A percentile compares a stretch with the other conserved stretches of the same genome.
Evolutionary conservation across 176 grass and related monocot genomes (phyloP).

Genomic region (Melocanna baccifera): DNA sequence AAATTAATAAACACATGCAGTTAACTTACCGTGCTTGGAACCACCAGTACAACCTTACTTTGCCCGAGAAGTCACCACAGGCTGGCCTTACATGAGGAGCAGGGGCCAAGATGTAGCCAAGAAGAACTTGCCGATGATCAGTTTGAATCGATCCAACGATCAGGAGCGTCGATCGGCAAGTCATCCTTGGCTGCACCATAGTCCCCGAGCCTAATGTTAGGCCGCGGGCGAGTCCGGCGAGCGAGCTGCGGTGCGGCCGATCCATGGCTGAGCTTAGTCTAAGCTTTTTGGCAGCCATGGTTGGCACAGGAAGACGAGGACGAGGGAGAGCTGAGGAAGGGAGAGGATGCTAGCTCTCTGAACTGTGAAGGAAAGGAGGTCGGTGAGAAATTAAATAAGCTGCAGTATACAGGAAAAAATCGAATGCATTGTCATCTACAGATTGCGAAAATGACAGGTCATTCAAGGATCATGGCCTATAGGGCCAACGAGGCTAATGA

Average conservation of each 20-base stretch:
- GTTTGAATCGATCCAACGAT: background rate
- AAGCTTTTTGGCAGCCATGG: background rate
- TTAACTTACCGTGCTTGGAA: background rate
- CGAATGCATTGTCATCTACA: conserved; percentile 32
- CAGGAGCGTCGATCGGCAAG: conserved; percentile 50
- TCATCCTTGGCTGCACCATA: conserved; percentile 98
- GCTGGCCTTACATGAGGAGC: conserved; percentile 64
- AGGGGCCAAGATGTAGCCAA: conserved; percentile 87
- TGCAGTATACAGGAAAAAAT: background rate
- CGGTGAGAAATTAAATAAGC: conserved; percentile 34
- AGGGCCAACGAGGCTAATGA: background rate
- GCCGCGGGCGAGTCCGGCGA: conserved; percentile 45
- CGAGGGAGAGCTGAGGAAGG: background rate
- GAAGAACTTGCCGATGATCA: conserved; percentile 70
- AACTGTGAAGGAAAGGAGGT: background rate
- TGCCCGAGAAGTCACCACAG: conserved; percentile 17
- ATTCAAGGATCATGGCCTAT: background rate
- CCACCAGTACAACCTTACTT: background rate
- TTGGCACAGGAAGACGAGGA: background rate
- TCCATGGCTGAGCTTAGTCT: background rate
- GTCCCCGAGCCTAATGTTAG: conserved; percentile 61
- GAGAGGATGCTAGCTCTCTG: background rate
- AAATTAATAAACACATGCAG: background rate
- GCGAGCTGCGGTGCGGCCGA: background rate
- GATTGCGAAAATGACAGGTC: conserved; percentile 11